Base-by-base conservation (phyloP, 768 basidiomycete genomes). In the Lactarius psammicola region DNA sequence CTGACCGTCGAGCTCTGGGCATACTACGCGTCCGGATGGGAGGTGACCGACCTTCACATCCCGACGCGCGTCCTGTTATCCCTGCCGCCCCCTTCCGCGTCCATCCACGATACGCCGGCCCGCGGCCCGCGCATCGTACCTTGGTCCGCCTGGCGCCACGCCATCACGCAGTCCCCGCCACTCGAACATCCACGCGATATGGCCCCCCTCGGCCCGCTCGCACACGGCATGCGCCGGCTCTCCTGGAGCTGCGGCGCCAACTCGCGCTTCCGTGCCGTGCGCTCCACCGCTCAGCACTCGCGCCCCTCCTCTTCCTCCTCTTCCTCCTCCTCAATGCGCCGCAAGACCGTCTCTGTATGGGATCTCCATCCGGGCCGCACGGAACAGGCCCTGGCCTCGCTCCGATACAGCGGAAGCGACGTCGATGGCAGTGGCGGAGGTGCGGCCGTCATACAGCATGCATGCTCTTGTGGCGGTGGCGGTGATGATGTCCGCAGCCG, bases 41-140 rank as follows among this genome's bases (percentile, higher is more conserved):
- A 56, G 28, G 61, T 62, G 20, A 55, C 61, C 3, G 61, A 56
- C 40, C n/a, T 51, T 2, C 53, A 55, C 53, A 55, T 62, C 60
- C 60, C 60, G n/a, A 28, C 34, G 18, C 56, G 20, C 51, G 18
- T 62, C 3, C 38, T 55, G 23, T 36, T 51, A 2, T n/a, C 55
- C 9, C 15, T 28, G 2, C 53, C 53, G 2, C 26, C 53, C 13
- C 26, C 23, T 2, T 17, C 23, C 53, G 53, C 40, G 2, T 42
- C 53, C 23, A 28, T 15, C 8, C n/a, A 40, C 38, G 38, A n/a
- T 9, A 9, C 3, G 3, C 0, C 20, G 20, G 9, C 3, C 1
- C 42, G 42, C 42, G 18, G 9, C 44, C 44, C 44, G 44, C 20
- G n/a, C 23, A 51, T 54, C 18, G 38, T 42, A 1, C 61, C 53